phyloP scores from a whole-genome alignment of 192 early-diverging fungal genomes.

The Chytriomyces sp. region DNA sequence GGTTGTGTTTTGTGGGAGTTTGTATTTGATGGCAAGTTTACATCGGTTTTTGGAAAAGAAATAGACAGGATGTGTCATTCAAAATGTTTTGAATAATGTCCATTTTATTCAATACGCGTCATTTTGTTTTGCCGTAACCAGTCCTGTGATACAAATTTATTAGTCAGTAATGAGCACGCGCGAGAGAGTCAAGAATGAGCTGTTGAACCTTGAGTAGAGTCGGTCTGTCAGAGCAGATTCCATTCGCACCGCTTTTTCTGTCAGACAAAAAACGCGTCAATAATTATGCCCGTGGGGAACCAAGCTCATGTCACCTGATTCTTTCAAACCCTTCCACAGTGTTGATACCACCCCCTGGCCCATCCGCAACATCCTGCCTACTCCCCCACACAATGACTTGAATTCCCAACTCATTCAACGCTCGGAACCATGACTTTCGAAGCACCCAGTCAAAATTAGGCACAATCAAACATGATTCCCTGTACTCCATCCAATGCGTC shows the following conservation, averaged over 20 bases:
- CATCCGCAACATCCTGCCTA: neutral
- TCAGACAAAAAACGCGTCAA: too few species aligned
- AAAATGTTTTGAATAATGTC: too few species aligned
- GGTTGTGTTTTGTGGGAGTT: constrained; percentile 81
- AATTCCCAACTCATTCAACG: constrained; percentile 48
- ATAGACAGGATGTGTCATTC: too few species aligned
- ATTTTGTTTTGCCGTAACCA: too few species aligned
- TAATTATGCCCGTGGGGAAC: too few species aligned
- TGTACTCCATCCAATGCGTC: constrained; percentile 42
- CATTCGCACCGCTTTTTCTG: constrained; percentile 45
- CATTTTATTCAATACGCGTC: too few species aligned
- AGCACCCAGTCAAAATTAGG: constrained; percentile 47
- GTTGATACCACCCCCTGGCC: constrained; percentile 53
- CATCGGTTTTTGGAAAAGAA: constrained; percentile 28
- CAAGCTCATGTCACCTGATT: neutral
- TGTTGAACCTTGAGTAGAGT: constrained; percentile 32
- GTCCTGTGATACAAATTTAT: too few species aligned
- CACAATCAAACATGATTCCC: constrained; percentile 47
- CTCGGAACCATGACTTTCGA: constrained; percentile 33
- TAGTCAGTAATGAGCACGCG: too few species aligned
- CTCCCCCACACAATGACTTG: constrained; percentile 49
- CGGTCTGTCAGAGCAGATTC: constrained; percentile 56
- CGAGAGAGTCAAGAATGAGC: too few species aligned
- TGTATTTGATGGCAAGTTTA: constrained; percentile 86
- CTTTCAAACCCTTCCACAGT: constrained; percentile 44